Base-by-base conservation (phyloP, 176 grass and related monocot genomes). In the Juncus inflexus region DNA sequence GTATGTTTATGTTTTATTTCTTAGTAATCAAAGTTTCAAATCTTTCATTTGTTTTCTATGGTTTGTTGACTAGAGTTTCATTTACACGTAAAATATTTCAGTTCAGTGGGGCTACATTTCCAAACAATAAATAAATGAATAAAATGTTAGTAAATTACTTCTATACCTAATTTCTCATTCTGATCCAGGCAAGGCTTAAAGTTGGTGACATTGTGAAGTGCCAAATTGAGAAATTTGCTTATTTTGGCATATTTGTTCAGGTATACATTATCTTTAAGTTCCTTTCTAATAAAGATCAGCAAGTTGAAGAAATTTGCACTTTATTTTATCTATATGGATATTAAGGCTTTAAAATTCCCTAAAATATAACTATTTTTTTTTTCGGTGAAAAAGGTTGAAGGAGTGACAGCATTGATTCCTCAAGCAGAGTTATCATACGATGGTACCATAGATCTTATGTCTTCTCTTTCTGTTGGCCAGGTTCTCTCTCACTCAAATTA, bases 181-280 rank as follows among this genome's bases (percentile, higher is more conserved):
- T 84, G 71, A 40, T 82, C 38, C 85, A 97, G 94, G 85, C 74
- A 84, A 90, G 41, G 72, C 94, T 99, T 77, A 89, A 63, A 55
- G 74, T 92, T 77, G 94, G 94, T 57, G 88, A 99, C 80, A 79
- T 84, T 36, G 73, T 92, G 55, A 74, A 82, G 75, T 99, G 88
- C 59, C 64, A 67, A 12, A 89, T 99, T 70, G 83, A 81, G 62
- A 73, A 79, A 83, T 92, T 99, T 84, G 82, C 82, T 43, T 91
- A 89, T 69, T 89, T 86, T 76, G 94, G 94, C 72, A 92, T 99
- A 86, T 99, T 99, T 75, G 94, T 92, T 28, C 75, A 92, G 88
- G 88, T 92, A 79, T 62, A 50, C 53, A 53, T 77, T 63, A 47
- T 47, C 43, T 28, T 28, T 28, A 28, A 28, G 19, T 28, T 28